Evolutionary conservation across 306 rosid species (phyloP), one percentile per base, ranked within the genome.

Genomic region (Trichosanthes cucumerina): DNA sequence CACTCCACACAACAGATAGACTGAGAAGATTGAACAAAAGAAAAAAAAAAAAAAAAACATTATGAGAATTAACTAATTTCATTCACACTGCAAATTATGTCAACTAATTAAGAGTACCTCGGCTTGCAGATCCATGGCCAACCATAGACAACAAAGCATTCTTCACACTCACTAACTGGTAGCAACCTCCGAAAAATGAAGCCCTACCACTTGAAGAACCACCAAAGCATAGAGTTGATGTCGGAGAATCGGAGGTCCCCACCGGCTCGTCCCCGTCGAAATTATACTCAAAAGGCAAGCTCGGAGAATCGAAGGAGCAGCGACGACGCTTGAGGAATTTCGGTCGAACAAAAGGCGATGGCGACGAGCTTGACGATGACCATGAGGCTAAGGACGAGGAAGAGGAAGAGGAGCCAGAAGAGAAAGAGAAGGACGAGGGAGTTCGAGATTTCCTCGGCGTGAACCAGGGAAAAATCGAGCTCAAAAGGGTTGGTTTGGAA

Each of bases 141-240:
- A 79, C 59, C 10, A 66, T 79, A 26, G 77, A 52, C 53, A 69
- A 50, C 24, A 79, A 66, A 18, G 77, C 81, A 0, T 79, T 79
- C 81, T 79, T 79, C 81, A 62, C 81, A 7, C 60, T 79, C 49
- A 52, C 76, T 56, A 79, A 65, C 38, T 39, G 66, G 19, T 79
- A 50, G 13, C 65, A 79, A 66, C 76, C 81, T 6, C 81, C 19
- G 9, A 63, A 65, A 4, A 13, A 33, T 34, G 77, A 47, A 46
- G 23, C 58, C 28, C 52, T 60, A 13, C 52, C 44, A 13, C 43
- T 15, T 14, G 58, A 28, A 41, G 11, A 14, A 15, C 24, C 36
- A 14, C 79, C 79, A 57, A n/a, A 76, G 73, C 80, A 44, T 57
- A 58, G 24, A 26, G 73, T 44, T 3, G 72, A 41, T 2, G 41